Base-by-base conservation (phyloP, 2,329 filamentous ascomycete species). In the Monosporascus sp. region DNA sequence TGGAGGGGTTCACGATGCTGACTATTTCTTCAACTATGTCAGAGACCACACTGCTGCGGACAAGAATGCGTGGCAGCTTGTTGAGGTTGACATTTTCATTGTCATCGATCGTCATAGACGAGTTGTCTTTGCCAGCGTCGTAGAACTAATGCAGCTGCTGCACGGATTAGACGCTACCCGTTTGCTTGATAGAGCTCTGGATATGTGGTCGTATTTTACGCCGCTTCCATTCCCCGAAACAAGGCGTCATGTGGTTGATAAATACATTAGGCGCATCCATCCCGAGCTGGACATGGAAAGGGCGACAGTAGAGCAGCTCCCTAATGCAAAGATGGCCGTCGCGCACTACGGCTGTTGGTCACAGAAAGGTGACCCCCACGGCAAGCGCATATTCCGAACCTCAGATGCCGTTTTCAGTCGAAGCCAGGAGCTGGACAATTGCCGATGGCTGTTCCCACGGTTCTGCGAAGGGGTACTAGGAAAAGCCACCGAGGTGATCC, bases 301-400 rank as follows among this genome's bases (percentile, higher is more conserved):
- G 46, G 59, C 55, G 14, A 58, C 51, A 5, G 50, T 59, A 8
- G 57, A 54, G 17, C 39, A 22, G 2, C 54, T 57, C 6, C 39
- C 52, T 11, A 57, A 57, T 27, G 57, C 57, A 7, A 54, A 54
- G 47, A 60, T 57, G 51, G 54, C 50, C 22, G 56, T 60, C 3
- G 56, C 52, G 5, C 59, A 58, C 49, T 61, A 58, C 37, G 57
- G 59, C 24, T 57, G 55, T 38, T 61, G 59, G 57, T 31, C 54
- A 7, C 8, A 18, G 20, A 24, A 22, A 17, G 50, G 51, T 6
- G 48, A 55, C 25, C 51, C 45, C 1, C 11, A 58, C n/a, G 56
- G 56, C 5, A 18, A n/a, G 20, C 20, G 39, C 3, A n/a, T 56
- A 8, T 15, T 36, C 44, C 48, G n/a, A 6, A 57, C 48, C 6